These are phyloP conservation scores for Arachnomyces sp. DNA, from an alignment of 2,329 filamentous ascomycete species.

Conservation along the genomic window DNA sequence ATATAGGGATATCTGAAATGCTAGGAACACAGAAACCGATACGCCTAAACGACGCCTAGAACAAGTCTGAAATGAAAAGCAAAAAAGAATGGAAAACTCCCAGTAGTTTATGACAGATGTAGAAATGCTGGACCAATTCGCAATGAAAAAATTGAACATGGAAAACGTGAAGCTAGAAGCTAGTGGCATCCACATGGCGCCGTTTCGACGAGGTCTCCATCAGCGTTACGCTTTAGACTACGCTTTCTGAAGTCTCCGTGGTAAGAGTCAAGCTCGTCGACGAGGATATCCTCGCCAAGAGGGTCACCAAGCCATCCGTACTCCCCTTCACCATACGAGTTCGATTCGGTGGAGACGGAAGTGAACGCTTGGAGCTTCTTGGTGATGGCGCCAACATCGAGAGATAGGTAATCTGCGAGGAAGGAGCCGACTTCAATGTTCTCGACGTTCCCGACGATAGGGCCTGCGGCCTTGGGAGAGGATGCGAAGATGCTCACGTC, in stretches of 20 bases:
- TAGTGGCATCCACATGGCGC: constrained; percentile 23
- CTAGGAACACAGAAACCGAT: too few species aligned
- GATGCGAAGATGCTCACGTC: constrained; percentile 96
- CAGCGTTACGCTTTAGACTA: constrained; percentile 13
- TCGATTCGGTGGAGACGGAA: constrained; percentile 1
- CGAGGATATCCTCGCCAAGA: constrained; percentile 27
- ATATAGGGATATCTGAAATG: too few species aligned
- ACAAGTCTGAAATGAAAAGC: neutral
- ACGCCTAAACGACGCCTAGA: too few species aligned
- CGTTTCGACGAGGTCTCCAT: neutral
- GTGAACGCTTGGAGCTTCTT: constrained; percentile 51
- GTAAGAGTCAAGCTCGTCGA: constrained; percentile 35
- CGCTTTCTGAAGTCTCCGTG: constrained; percentile 37
- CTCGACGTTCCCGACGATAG: constrained; percentile 77
- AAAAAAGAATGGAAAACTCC: neutral
- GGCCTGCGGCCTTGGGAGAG: constrained; percentile 52
- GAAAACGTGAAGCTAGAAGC: neutral
- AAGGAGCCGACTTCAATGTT: constrained; percentile 89
- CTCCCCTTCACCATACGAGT: constrained; percentile 13
- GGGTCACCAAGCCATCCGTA: constrained; percentile 36
- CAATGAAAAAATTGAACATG: neutral
- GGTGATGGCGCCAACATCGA: constrained; percentile 73
- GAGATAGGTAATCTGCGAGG: constrained; percentile 65
- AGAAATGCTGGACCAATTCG: too few species aligned
- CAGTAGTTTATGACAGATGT: too few species aligned